Evolutionary conservation across 306 rosid species (phyloP).

Genomic region (Lupinus albus): DNA sequence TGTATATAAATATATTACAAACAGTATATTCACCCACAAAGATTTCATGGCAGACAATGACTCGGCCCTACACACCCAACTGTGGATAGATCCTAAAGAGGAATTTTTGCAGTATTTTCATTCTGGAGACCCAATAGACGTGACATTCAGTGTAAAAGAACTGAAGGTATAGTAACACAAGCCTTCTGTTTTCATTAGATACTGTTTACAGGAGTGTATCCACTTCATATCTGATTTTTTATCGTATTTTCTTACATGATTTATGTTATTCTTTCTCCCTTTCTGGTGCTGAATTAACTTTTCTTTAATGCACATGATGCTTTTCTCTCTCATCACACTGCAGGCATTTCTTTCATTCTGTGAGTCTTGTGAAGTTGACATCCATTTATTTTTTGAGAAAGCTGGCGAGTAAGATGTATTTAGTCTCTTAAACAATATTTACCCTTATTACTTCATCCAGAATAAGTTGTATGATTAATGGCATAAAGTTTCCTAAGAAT

Average conservation of each 20-base stretch:
- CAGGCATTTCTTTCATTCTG: slow-evolving; percentile 97
- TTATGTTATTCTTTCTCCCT: slow-evolving; percentile 11
- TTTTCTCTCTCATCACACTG: slow-evolving; percentile 34
- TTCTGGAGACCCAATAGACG: slow-evolving; percentile 82
- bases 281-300: neutral
- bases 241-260: slow-evolving; percentile 7
- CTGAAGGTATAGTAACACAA: slow-evolving; percentile 66
- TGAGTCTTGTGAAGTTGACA: slow-evolving; percentile 91
- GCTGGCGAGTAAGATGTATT: slow-evolving; percentile 84
- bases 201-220: slow-evolving; percentile 28
- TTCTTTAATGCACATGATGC: slow-evolving; percentile 19
- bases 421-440: neutral
- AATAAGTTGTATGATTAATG: slow-evolving; percentile 7
- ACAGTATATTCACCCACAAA: slow-evolving; percentile 33
- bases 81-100: slow-evolving; percentile 95
- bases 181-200: slow-evolving; percentile 22
- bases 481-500: slow-evolving; percentile 1
- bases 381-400: slow-evolving; percentile 81
- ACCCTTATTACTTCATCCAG: slow-evolving; percentile 6
- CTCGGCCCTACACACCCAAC: slow-evolving; percentile 77
- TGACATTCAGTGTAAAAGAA: slow-evolving; percentile 92
- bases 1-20: slow-evolving; percentile 25
- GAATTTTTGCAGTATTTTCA: slow-evolving; percentile 88
- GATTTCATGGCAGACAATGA: slow-evolving; percentile 69
- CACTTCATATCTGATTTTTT: slow-evolving; percentile 29